phyloP scores from a whole-genome alignment of 2,329 filamentous ascomycete species.

The Xylaria sp. region DNA sequence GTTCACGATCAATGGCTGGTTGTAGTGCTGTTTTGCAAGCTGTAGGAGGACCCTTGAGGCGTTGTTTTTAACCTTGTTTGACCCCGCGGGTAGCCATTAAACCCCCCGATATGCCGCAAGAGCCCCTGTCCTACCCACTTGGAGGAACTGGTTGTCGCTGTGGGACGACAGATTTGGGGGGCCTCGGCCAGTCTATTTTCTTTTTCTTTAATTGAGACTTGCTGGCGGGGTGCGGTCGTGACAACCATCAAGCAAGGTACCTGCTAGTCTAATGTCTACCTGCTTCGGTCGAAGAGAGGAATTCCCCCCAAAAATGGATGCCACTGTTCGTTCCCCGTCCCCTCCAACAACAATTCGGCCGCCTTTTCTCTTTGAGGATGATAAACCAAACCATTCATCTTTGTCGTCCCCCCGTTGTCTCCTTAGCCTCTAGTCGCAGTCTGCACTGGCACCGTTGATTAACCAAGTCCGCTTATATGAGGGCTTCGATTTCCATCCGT shows the following conservation, averaged over 20 bases:
- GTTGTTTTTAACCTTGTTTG: not conserved
- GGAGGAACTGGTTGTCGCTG: not conserved
- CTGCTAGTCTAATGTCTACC: not conserved
- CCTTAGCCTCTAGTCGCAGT: constrained; percentile 7
- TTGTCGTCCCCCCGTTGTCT: not conserved
- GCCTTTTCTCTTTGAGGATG: not conserved
- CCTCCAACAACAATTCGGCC: not conserved
- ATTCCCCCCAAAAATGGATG: constrained; percentile 4
- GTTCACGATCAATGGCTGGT: constrained; percentile 1
- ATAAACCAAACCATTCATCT: constrained; percentile 8
- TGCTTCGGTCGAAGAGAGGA: not conserved
- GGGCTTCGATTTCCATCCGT: constrained; percentile 19
- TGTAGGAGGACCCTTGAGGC: constrained; percentile 13
- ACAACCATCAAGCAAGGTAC: constrained; percentile 10
- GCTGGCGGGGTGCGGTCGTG: constrained; percentile 5
- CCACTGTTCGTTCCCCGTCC: not conserved
- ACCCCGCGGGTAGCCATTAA: constrained; percentile 5
- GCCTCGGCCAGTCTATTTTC: constrained; percentile 9
- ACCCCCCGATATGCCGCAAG: not conserved
- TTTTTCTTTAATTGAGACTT: not conserved
- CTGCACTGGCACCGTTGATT: not conserved
- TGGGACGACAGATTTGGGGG: not conserved
- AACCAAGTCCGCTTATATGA: constrained; percentile 14
- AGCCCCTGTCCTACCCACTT: constrained; percentile 4
- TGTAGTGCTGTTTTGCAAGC: constrained; percentile 2